Conservation (phyloP, 306 rosid species). For the Inga laurina region DNA sequence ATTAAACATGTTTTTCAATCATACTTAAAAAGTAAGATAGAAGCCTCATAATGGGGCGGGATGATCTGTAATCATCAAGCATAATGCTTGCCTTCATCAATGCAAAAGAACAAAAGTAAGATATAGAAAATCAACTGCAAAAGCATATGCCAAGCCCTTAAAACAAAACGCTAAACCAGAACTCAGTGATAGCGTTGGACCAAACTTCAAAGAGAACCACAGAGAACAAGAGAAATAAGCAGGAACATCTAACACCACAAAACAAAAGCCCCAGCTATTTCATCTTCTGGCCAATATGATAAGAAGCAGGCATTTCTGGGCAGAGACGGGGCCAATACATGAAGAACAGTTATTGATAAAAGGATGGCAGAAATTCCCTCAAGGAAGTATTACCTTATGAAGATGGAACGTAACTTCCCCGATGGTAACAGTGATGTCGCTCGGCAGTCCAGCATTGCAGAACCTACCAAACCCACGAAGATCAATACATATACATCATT, state of each 20-base stretch:
- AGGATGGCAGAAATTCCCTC: neutral
- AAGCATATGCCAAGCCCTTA: neutral
- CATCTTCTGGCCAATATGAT: neutral
- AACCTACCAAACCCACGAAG: slow-evolving; percentile 42
- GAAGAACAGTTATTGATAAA: neutral
- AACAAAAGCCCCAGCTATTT: neutral
- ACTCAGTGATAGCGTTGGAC: neutral
- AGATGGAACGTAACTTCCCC: slow-evolving; percentile 58
- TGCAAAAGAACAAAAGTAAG: neutral
- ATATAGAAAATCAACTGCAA: slow-evolving; percentile 14
- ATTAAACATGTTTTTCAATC: neutral
- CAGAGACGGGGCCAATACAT: neutral
- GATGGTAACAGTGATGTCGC: slow-evolving; percentile 57
- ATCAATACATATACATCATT: neutral
- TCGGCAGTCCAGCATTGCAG: slow-evolving; percentile 61
- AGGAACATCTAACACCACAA: neutral
- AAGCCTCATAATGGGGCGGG: neutral
- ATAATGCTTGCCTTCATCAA: no score
- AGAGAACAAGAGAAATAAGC: neutral
- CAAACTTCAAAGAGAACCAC: neutral
- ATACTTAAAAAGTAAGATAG: slow-evolving; percentile 15
- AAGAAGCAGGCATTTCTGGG: neutral
- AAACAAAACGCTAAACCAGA: neutral
- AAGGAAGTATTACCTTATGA: slow-evolving; percentile 54
- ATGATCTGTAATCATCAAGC: no score